Base-by-base conservation (phyloP, 371 early-diverging fungal species). In the Syncephalastrum sp. region DNA sequence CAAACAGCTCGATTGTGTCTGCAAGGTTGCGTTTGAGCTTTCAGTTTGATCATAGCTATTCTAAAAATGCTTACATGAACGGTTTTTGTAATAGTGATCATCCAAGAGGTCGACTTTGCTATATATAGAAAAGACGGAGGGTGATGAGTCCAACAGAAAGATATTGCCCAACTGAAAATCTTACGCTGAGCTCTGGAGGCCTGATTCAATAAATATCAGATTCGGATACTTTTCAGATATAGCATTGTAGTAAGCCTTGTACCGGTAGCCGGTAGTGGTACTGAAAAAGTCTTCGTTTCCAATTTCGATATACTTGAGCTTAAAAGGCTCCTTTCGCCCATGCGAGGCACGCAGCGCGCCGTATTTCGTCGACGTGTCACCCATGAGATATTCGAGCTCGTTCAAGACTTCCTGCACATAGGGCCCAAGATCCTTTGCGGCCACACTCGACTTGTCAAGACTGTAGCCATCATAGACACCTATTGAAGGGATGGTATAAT, bases 271-370 rank as follows among this genome's bases (percentile, higher is more conserved):
- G 19, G 59, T 60, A n/a, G 65, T 56, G 4, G 43, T 29, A 15
- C 54, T 56, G 23, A 64, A 64, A 55, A 55, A 60, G 43, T 64
- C 59, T 44, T 64, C 60, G 14, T 64, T 64, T 6, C 65, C 65
- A 24, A 60, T 50, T 47, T 64, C 65, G 24, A 64, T 56, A 19
- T 56, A 60, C 42, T 56, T 55, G 44, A 64, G 46, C 13, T 60
- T 41, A 24, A 64, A 60, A 13, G 65, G 65, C 25, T 60, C 53
- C 10, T 51, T 46, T n/a, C 54, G 65, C n/a, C 65, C 65, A 24
- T 60, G 50, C 8, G 41, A 13, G 17, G 61, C 68, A 27, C 68
- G 52, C 21, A 67, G 29, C 3, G 46, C 42, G 6, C 68, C 68
- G 15, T 61, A 65, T 3, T 29, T 54, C 4, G 60, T 65, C 16